Evolutionary conservation across 345 rosid genomes (phyloP).

Genomic region (Jatropha curcas): DNA sequence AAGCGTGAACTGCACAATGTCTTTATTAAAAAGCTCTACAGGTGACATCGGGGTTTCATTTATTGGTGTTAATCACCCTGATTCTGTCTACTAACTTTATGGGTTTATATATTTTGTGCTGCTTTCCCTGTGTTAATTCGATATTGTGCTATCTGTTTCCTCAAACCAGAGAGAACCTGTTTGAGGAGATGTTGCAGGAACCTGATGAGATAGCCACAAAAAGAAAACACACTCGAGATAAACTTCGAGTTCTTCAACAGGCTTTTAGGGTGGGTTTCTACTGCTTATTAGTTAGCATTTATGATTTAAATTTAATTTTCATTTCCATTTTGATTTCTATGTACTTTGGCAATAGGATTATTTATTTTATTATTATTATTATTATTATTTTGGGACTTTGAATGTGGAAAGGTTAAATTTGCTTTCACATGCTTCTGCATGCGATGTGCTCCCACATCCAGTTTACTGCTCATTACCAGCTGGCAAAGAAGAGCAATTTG

Average conservation of each 20-base stretch:
- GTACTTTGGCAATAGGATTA: background rate
- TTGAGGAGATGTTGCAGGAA: slow-evolving; percentile 99
- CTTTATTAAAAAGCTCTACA: slow-evolving; percentile 92
- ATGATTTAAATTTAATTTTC: background rate
- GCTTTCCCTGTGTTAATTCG: background rate
- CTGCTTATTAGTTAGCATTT: background rate
- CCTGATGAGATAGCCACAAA: slow-evolving; percentile 82
- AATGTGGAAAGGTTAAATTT: no score
- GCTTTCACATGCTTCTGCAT: background rate
- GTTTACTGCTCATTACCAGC: background rate
- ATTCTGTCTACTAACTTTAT: background rate
- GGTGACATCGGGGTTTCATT: slow-evolving; percentile 42
- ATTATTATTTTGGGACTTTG: background rate
- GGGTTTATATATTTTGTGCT: background rate
- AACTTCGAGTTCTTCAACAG: slow-evolving; percentile 84
- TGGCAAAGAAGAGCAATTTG: background rate
- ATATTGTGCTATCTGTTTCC: slow-evolving; percentile 6
- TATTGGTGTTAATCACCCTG: background rate
- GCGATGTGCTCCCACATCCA: background rate
- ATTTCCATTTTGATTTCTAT: background rate
- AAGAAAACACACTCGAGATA: slow-evolving; percentile 85
- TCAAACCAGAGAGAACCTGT: slow-evolving; percentile 79
- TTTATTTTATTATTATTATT: no score
- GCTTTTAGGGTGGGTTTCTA: slow-evolving; percentile 75
- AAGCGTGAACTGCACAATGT: slow-evolving; percentile 96